Conservation (phyloP, 345 rosid species). For the Ailanthus altissimus region DNA sequence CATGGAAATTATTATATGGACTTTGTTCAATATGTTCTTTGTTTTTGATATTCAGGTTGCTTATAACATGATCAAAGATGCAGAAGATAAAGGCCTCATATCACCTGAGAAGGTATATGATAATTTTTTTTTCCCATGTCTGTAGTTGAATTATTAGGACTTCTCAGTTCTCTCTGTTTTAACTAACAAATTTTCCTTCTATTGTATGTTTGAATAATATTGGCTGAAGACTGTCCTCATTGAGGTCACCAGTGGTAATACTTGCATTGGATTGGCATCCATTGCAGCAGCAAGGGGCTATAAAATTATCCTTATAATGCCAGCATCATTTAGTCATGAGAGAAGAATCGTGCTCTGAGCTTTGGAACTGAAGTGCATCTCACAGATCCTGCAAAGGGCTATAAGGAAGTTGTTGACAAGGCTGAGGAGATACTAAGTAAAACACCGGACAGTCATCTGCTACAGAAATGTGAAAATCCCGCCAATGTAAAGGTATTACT, state of each 20-base stretch:
- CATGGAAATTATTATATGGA: neutral
- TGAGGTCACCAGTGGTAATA: slow-evolving; percentile 74
- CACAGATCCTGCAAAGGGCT: slow-evolving; percentile 48
- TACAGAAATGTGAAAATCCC: slow-evolving; percentile 53
- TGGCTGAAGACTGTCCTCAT: slow-evolving; percentile 46
- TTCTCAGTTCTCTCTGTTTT: neutral
- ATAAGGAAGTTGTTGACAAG: slow-evolving; percentile 42
- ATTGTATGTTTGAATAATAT: slow-evolving; percentile 1
- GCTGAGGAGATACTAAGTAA: slow-evolving; percentile 50
- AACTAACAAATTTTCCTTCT: neutral
- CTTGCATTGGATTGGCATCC: slow-evolving; percentile 75
- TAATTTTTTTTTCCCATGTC: neutral
- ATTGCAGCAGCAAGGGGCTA: slow-evolving; percentile 70
- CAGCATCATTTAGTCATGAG: slow-evolving; percentile 54
- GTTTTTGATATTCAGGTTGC: slow-evolving; percentile 37
- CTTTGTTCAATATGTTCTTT: neutral
- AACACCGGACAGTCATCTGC: slow-evolving; percentile 51
- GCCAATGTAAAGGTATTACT: slow-evolving; percentile 47
- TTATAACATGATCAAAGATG: slow-evolving; percentile 66
- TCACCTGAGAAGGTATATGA: slow-evolving; percentile 53
- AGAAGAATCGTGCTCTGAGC: slow-evolving; percentile 62
- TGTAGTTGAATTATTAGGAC: neutral
- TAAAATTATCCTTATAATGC: slow-evolving; percentile 64
- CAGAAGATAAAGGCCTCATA: slow-evolving; percentile 71
- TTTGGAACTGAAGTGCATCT: slow-evolving; percentile 69